Evolutionary conservation across 208 protist species (phyloP).

Genomic region (Angomonas ambiguus): DNA sequence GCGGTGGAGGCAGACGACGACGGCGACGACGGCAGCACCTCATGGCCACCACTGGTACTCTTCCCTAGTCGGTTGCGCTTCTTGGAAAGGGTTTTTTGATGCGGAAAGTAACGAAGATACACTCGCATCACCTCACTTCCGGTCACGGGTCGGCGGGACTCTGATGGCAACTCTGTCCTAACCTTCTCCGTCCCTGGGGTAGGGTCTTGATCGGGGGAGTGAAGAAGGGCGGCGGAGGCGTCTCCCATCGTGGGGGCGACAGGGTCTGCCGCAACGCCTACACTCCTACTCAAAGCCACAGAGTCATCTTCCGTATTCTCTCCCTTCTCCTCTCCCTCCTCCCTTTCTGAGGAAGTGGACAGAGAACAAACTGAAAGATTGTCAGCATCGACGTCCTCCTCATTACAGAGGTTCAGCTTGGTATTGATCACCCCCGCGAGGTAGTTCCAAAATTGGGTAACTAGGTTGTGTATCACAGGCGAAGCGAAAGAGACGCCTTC

Average conservation of each 20-base stretch:
- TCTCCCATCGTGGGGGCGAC: background rate
- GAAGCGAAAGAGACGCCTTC: background rate
- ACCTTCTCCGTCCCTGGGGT: background rate
- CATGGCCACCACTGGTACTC: background rate
- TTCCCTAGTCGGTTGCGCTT: background rate
- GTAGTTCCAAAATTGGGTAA: conserved; percentile 15
- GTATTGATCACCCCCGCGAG: conserved; percentile 10
- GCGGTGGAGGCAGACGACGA: background rate
- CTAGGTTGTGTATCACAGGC: background rate
- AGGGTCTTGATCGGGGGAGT: background rate
- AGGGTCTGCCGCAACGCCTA: background rate
- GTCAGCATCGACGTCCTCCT: background rate
- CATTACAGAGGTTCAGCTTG: too few species aligned
- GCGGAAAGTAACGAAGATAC: background rate
- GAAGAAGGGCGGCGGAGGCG: background rate
- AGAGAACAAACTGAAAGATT: too few species aligned
- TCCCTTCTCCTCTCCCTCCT: background rate
- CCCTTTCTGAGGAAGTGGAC: background rate
- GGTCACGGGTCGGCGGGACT: background rate
- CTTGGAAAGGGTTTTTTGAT: background rate
- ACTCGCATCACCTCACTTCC: background rate
- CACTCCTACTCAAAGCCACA: background rate
- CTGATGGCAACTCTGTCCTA: background rate
- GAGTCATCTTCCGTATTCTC: background rate
- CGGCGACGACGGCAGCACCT: too few species aligned